Evolutionary conservation across 1,284 basidiomycete genomes (phyloP).

Genomic region (Porodaedalea pini): DNA sequence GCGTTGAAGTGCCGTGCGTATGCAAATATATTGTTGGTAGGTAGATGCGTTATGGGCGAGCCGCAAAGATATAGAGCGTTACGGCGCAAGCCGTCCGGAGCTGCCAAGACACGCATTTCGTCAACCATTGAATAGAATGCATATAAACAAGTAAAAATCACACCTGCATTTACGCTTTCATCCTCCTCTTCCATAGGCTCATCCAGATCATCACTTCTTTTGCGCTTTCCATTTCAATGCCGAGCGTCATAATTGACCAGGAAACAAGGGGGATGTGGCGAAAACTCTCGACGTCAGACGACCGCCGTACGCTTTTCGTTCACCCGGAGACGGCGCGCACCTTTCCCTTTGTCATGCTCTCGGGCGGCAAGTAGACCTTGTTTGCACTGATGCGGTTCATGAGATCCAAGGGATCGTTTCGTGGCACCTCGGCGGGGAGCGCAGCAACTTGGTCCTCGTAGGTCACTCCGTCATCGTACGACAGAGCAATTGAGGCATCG

Average conservation of each 20-base stretch:
- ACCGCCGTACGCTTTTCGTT: slow-evolving; percentile 12
- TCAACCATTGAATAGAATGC: slow-evolving; percentile 4
- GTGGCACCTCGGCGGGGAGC: slow-evolving; percentile 17
- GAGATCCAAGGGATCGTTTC: slow-evolving; percentile 31
- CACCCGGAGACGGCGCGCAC: slow-evolving; percentile 48
- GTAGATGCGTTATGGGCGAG: slow-evolving; percentile 63
- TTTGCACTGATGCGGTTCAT: slow-evolving; percentile 62
- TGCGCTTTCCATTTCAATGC: slow-evolving; percentile 46
- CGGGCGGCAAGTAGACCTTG: slow-evolving; percentile 69
- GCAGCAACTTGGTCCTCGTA: slow-evolving; percentile 47
- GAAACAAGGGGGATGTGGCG: slow-evolving; percentile 16
- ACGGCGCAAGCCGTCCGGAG: slow-evolving; percentile 32
- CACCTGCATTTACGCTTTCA: slow-evolving; percentile 44
- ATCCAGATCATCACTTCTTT: slow-evolving; percentile 36
- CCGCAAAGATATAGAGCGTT: slow-evolving; percentile 72
- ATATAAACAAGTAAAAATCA: slow-evolving; percentile 16
- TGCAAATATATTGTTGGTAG: slow-evolving; percentile 68
- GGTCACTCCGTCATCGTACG: slow-evolving; percentile 50
- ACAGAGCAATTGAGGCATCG: slow-evolving; percentile 32
- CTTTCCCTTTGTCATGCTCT: slow-evolving; percentile 55
- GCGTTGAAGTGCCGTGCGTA: slow-evolving; percentile 72
- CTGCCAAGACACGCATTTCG: not conserved
- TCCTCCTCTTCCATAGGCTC: slow-evolving; percentile 37
- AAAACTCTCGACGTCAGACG: slow-evolving; percentile 42
- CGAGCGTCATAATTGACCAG: slow-evolving; percentile 18